Base-by-base conservation (phyloP, 805 yeast species). In the Scheffersomyces lignosus region DNA sequence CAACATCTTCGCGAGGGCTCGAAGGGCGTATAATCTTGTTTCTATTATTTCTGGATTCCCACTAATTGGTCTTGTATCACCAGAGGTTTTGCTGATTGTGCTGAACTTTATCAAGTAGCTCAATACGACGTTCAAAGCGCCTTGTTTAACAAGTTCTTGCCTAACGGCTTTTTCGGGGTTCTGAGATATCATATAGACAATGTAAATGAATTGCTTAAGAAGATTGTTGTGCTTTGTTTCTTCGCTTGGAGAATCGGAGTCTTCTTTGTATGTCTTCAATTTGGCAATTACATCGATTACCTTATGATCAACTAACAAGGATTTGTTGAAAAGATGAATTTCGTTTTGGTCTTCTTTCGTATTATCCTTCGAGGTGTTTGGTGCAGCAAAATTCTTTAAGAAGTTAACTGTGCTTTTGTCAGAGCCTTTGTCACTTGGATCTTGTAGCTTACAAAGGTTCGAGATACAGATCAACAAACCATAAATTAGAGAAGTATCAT, bases 121-220 rank as follows among this genome's bases (percentile, higher is more conserved):
- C 9, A 77, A 35, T 1, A 69, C 25, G 1, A 70, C 43, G 29
- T 57, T 64, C 27, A 75, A 41, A 0, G 69, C 72, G 1, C 80
- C 80, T 45, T 75, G 77, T 31, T 66, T 60, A 7, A 71, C 71
- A 4, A 75, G 44, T n/a, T 60, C 69, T 8, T 58, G 52, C 17
- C 70, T 58, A 2, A 51, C 48, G 0, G 25, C 27, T 18, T 51
- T 51, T 6, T 44, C 50, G 31, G 56, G 66, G 15, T 49, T 51
- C 3, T 40, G 27, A 1, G 75, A 49, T 1, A 74, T 45, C 48
- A 64, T 63, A 40, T 55, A 50, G 7, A 76, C 41, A 1, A 74
- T 52, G 18, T 41, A 44, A 4, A 75, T 52, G 3, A 64, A 37
- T 40, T 60, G 62, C 16, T 50, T 48, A 4, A 51, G 28, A 9